Conservation (phyloP, 768 basidiomycete species). For the Lentinula raphanica region DNA sequence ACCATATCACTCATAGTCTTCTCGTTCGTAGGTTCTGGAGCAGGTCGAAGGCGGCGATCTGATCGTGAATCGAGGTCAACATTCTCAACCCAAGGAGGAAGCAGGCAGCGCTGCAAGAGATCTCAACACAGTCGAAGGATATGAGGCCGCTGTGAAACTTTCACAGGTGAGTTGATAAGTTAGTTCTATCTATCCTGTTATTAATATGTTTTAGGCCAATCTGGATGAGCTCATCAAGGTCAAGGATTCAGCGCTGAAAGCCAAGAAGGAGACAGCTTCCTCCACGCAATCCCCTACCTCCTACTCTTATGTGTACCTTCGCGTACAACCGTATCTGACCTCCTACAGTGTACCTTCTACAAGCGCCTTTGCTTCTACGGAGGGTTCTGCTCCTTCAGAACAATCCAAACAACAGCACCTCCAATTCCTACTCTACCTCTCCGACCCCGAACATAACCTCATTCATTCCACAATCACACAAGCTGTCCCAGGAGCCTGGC, state of each 20-base stretch:
- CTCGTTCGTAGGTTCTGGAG: constrained; percentile 68
- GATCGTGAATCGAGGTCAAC: constrained; percentile 77
- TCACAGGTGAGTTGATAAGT: constrained; percentile 62
- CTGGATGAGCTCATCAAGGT: constrained; percentile 70
- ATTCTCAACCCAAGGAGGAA: constrained; percentile 61
- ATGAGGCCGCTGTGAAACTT: constrained; percentile 78
- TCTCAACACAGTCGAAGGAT: constrained; percentile 78
- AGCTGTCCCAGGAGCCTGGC: constrained; percentile 77
- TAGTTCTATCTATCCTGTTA: constrained; percentile 7
- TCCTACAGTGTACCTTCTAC: constrained; percentile 41
- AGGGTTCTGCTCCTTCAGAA: constrained; percentile 29
- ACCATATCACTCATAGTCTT: background rate
- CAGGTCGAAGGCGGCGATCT: constrained; percentile 93
- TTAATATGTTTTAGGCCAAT: constrained; percentile 51
- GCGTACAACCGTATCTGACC: constrained; percentile 82
- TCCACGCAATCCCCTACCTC: constrained; percentile 53
- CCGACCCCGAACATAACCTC: constrained; percentile 78
- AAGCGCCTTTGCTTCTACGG: constrained; percentile 15
- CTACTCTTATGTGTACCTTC: constrained; percentile 87
- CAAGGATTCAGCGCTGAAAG: constrained; percentile 30
- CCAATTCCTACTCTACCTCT: constrained; percentile 66
- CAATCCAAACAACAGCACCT: constrained; percentile 44
- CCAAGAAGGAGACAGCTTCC: constrained; percentile 28
- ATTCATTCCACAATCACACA: constrained; percentile 78
- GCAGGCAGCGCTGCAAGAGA: constrained; percentile 49